Evolutionary conservation across 1,284 basidiomycete genomes (phyloP).

Genomic region (Athelia sp.): DNA sequence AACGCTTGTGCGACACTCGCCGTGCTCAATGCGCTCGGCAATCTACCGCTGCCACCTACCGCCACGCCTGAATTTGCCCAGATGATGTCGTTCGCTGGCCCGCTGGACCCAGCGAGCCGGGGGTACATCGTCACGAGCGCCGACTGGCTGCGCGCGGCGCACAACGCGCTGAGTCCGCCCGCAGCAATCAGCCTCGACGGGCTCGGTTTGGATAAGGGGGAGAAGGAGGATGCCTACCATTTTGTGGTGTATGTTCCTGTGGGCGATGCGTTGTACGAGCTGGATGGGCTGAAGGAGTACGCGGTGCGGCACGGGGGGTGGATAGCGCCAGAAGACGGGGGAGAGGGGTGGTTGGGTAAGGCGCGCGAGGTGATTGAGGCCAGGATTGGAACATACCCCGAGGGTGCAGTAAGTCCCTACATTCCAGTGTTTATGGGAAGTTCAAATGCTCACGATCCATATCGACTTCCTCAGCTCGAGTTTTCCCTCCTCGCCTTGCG

Average conservation of each 20-base stretch:
- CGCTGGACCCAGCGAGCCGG: conserved; percentile 82
- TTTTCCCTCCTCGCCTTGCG: conserved; percentile 48
- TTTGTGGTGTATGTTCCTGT: conserved; percentile 88
- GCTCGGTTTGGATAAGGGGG: conserved; percentile 58
- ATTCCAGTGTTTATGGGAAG: conserved; percentile 61
- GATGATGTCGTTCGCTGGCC: conserved; percentile 72
- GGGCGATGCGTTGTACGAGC: conserved; percentile 80
- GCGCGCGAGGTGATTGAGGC: conserved; percentile 84
- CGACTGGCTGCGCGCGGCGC: conserved; percentile 80
- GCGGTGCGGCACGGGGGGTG: conserved; percentile 74
- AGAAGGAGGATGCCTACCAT: conserved; percentile 86
- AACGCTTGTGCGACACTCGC: conserved; percentile 93
- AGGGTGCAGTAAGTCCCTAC: conserved; percentile 72
- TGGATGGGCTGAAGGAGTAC: conserved; percentile 79
- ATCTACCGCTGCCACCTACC: conserved; percentile 72
- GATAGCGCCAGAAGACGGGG: conserved; percentile 49
- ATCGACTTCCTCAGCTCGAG: neutral
- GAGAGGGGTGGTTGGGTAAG: conserved; percentile 76
- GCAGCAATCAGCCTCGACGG: conserved; percentile 79
- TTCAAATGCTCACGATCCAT: neutral
- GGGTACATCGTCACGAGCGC: conserved; percentile 83
- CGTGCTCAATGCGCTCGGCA: conserved; percentile 89
- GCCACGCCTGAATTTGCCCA: conserved; percentile 57
- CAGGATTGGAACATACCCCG: conserved; percentile 84
- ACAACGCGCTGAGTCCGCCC: conserved; percentile 88